Base-by-base conservation (phyloP, 257 asterid genomes). In the Oldenlandia corymbosa region DNA sequence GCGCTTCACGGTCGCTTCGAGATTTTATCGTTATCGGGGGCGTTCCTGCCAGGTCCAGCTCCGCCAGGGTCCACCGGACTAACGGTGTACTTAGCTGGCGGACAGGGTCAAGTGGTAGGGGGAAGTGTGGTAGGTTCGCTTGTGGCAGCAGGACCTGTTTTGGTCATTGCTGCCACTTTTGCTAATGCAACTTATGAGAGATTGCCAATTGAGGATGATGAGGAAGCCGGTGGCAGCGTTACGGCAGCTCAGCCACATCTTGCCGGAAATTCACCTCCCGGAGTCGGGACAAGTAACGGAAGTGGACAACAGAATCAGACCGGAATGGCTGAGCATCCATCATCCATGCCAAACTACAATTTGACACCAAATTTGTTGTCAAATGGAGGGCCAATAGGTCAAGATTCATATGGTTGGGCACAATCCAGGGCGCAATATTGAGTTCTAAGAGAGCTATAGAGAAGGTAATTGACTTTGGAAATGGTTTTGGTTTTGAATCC, bases 61-160 rank as follows among this genome's bases (percentile, higher is more conserved):
- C 85, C 84, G 0, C 84, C 75, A 0, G 87, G 84, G 0, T 73
- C 88, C 20, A 83, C 88, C 5, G 90, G 94, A n/a, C 62, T 86
- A 5, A 81, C 90, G 5, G 82, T 86, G 0, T 86, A 86, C 46
- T 64, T 86, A 21, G 76, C 86, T 8, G 90, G 90, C 1, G 86
- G 84, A 2, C 88, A 81, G 64, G 94, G 94, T 5, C 90, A 86
- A 72, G 90, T 86, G 46, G 75, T 83, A 14, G 94, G 94, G 2
- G 94, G 94, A 16, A 70, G 79, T 61, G 88, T 86, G 34, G 85
- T 83, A 10, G 94, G 94, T 23, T 78, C 94, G 7, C 70, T 86
- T 16, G 80, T 86, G 58, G 85, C 94, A 1, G 86, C 80, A 0
- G 94, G 90, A 13, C 88, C 94, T 0, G 88, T 86, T 18, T 60